Percentiles rank a stretch among this genome's conserved stretches.
Conservation (phyloP, 768 basidiomycete genomes). For the Hericium rajendrae region DNA sequence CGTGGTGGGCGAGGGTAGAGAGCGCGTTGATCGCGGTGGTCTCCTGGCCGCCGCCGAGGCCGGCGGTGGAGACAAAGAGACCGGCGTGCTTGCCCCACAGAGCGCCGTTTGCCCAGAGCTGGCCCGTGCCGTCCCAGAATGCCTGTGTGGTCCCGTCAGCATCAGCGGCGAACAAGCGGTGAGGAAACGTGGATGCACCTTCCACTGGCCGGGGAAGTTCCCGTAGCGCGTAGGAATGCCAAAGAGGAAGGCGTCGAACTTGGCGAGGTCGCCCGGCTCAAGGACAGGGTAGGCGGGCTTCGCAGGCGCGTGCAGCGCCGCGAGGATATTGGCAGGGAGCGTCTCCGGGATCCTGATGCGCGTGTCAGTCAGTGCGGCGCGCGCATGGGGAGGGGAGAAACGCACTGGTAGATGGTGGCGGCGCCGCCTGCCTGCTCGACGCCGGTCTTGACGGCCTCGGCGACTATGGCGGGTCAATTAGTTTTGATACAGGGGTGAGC, state of each 20-base stretch:
- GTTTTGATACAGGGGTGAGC: background rate
- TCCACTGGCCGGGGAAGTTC: conserved; percentile 72
- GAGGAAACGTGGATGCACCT: conserved; percentile 30
- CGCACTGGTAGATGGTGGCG: conserved; percentile 39
- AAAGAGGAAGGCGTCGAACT: conserved; percentile 66
- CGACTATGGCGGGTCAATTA: conserved; percentile 36
- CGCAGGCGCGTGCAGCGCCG: conserved; percentile 59
- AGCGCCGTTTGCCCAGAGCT: conserved; percentile 47
- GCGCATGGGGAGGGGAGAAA: background rate
- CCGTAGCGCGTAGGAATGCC: conserved; percentile 80
- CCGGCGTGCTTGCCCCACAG: conserved; percentile 70
- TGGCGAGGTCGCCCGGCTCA: conserved; percentile 38
- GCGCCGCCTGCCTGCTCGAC: conserved; percentile 32
- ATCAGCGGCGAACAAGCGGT: background rate
- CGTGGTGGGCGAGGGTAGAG: conserved; percentile 62
- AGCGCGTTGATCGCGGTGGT: conserved; percentile 40
- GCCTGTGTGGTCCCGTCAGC: conserved; percentile 26
- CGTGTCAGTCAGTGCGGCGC: background rate
- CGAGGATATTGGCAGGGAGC: conserved; percentile 55
- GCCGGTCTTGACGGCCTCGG: conserved; percentile 38
- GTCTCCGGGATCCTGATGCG: conserved; percentile 66
- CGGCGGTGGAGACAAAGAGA: conserved; percentile 63
- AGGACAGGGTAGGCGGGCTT: conserved; percentile 69
- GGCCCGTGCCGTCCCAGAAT: conserved; percentile 72
- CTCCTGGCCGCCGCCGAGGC: conserved; percentile 79